Base-by-base conservation (phyloP, 2,329 filamentous ascomycete species). In the Cladosporium cucumerinum region DNA sequence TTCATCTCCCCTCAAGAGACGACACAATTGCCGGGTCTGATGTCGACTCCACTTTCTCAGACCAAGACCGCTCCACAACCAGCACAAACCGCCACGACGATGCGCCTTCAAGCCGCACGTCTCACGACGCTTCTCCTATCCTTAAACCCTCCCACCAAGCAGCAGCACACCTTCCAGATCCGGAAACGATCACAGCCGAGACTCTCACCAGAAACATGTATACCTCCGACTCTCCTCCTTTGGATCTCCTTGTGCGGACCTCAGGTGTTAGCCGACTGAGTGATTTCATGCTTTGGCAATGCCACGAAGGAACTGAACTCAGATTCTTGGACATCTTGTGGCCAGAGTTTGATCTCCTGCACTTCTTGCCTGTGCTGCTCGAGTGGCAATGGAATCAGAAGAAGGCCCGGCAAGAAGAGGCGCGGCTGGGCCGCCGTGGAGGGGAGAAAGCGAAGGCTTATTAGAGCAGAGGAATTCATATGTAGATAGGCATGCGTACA, bases 261-360 rank as follows among this genome's bases (percentile, higher is more conserved):
- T 97, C 93, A 68, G 94, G 93, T 30, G 95, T 99, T 16, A 90
- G 93, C 77, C 86, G 95, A 57, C 82, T 99, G 66, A 97, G 93
- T 74, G 95, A 99, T 76, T 99, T 98, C 73, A 95, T 99, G 93
- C 87, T 99, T 36, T 99, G 95, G 95, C 95, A 99, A 78, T 95
- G 92, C 72, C 93, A 98, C 74, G 87, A 97, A 74, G 84, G 94
- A 68, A 97, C 95, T 0, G 90, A 96, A 66, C 90, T 99, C 69
- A 92, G 96, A 66, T 99, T 98, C 75, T 80, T 97, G 64, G 86
- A 96, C 72, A 95, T 92, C 69, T 82, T 97, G 67, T 99, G 95
- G 95, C 95, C 95, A 1, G 92, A 97, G 68, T 97, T 99, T 72
- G 93, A 96, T 75, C 83, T 99, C 5, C 94, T 93, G 88, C 86